These are phyloP conservation scores for Chimonanthus salicifolius DNA, from an alignment of 164 flowering plant genomes.

Conservation along the genomic window DNA sequence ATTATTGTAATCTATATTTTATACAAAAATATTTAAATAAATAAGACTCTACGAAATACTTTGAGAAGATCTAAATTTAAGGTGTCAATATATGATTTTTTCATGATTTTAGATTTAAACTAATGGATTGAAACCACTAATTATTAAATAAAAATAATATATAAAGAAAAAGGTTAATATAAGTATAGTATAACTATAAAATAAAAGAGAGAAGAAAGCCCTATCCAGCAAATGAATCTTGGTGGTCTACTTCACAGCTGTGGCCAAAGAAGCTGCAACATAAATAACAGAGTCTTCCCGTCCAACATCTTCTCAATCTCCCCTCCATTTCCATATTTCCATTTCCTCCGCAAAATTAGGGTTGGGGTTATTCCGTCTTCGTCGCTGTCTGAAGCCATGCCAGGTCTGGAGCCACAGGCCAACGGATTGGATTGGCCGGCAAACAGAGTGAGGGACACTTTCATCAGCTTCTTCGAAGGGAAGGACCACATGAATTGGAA, in stretches of 20 bases:
- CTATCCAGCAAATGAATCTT: background rate
- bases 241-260: background rate
- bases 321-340: background rate
- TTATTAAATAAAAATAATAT: too few relatives aligned
- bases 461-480: slow-evolving; percentile 60
- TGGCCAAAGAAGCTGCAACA: background rate
- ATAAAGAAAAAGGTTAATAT: too few relatives aligned
- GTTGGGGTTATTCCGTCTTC: slow-evolving; percentile 7
- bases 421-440: slow-evolving; percentile 68
- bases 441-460: slow-evolving; percentile 64
- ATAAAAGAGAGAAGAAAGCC: too few relatives aligned
- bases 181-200: too few relatives aligned
- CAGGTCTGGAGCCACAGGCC: slow-evolving; percentile 11
- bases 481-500: slow-evolving; percentile 64
- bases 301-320: background rate
- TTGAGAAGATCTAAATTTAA: too few relatives aligned
- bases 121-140: too few relatives aligned
- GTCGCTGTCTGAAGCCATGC: slow-evolving; percentile 14
- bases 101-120: too few relatives aligned
- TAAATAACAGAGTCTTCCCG: background rate
- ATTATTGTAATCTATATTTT: too few relatives aligned
- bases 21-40: too few relatives aligned
- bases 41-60: too few relatives aligned
- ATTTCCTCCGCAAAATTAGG: slow-evolving; percentile 1
- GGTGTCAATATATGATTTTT: too few relatives aligned